Conservation (phyloP, 305 asterid species). For the Solanum hybrid region DNA sequence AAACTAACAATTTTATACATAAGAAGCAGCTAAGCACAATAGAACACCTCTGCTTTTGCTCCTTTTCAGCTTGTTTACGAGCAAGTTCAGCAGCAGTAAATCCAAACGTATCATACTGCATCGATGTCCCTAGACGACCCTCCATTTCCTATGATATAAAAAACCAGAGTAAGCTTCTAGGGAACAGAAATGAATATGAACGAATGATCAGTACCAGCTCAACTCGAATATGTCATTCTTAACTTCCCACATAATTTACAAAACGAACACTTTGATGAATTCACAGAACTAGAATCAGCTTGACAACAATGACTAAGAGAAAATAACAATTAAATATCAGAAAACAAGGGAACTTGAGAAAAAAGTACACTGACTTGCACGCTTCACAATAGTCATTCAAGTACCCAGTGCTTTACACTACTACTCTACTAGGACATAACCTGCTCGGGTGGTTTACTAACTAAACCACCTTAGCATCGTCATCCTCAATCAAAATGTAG, state of each 20-base stretch:
- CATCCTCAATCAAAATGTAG: background rate
- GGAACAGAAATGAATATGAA: background rate
- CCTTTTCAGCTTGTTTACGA: constrained; percentile 81
- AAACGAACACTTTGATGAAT: background rate
- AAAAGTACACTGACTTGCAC: background rate
- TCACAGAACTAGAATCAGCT: background rate
- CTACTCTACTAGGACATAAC: background rate
- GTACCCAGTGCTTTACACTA: background rate
- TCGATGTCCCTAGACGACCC: constrained; percentile 58
- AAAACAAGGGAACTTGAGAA: background rate
- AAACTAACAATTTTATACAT: background rate
- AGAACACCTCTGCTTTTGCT: constrained; percentile 61
- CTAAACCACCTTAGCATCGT: background rate
- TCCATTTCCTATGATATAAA: constrained; percentile 57
- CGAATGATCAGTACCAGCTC: background rate
- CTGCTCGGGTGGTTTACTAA: background rate
- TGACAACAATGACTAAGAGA: background rate
- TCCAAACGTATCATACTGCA: constrained; percentile 90
- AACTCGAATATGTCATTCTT: background rate
- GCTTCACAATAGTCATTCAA: background rate
- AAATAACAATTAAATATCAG: background rate
- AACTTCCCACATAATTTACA: background rate
- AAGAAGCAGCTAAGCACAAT: constrained; percentile 4
- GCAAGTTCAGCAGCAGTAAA: constrained; percentile 77
- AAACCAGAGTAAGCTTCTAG: background rate